Base-by-base conservation (phyloP, 176 grass and related monocot species). In the Elaeis guineensis region DNA sequence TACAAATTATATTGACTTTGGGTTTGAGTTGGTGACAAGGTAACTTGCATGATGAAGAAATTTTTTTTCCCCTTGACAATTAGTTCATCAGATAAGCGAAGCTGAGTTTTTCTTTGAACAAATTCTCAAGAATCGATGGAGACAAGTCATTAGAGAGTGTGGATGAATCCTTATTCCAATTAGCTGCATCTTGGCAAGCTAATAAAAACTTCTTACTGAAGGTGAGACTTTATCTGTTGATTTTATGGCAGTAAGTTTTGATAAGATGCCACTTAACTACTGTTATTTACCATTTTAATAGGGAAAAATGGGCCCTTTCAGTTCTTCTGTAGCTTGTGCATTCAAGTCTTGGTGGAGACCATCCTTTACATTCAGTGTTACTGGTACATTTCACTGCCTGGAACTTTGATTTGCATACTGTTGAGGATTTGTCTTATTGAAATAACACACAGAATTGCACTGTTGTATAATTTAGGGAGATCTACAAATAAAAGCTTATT, bases 261-360 rank as follows among this genome's bases (percentile, higher is more conserved):
- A 32, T 32, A 32, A 32, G 30, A 32, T 32, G 6, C 8, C 28
- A 8, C 44, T 59, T 55, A 24, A 66, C 18, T 44, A 12, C 56
- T 21, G 21, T 49, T 1, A 51, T 23, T 59, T 17, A 64, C 73
- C 19, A 29, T 68, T 21, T 59, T 66, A 16, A 49, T 53, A 88
- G 91, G 91, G 83, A 63, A 96, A 96, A 69, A 60, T 96, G 32
- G 86, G 86, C 61, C 75, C 86, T 62, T 83, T 75, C 52, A 78
- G 71, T 25, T 90, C 91, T 69, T 87, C 83, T 54, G 48, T 96
- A 44, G 75, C 86, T 39, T 50, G 90, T 62, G 83, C 86, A 59
- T 84, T 90, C 71, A 96, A 96, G 75, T 90, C 86, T 79, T 90
- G 86, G 91, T 96, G 86, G 91, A 90, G 57, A 70, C 91, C 91